Evolutionary conservation across 1,139 yeast genomes (phyloP), one percentile per base, ranked within the genome.

Genomic region (Saccharomyces pastorianus): DNA sequence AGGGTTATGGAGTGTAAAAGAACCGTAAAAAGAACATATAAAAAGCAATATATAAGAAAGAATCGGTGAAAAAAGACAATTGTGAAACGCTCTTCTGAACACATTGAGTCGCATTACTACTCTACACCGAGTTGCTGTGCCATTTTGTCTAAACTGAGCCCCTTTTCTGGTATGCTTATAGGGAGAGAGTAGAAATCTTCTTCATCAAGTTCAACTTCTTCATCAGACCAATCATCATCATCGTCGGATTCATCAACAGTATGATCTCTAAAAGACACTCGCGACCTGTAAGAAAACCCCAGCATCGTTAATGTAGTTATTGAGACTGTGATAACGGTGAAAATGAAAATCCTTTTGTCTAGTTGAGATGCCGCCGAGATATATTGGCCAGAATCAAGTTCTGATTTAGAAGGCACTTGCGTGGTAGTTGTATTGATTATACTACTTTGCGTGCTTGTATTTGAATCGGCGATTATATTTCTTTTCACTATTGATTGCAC

Each of bases 301-400:
- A 54, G 47, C 28, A 56, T 52, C 42, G 50, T 46, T 3, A 55
- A 31, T 4, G 54, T 51, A 20, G 55, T 54, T 23, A 51, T 51
- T 3, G 51, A 46, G 17, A 55, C 57, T 20, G 55, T 54, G n/a
- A 51, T 17, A 23, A 48, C 48, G 6, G 57, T 47, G 25, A 50
- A 57, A 5, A 52, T 42, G 5, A 56, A 38, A 50, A 56, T 29
- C 8, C 53, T 46, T 28, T 53, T 53, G 17, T 53, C 47, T 34
- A 51, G 42, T 32, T 54, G 56, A 13, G 59, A 47, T 20, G 53
- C 55, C n/a, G 51, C 46, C 13, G 59, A 57, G 13, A 44, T 46
- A 13, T 48, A 54, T 23, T 53, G n/a, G 11, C n/a, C n/a, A n/a
- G 44, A 38, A 38, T n/a, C 4, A 38, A 38, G 25, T 4, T 17